Evolutionary conservation across 2,329 filamentous ascomycete genomes (phyloP), one percentile per base, ranked within the genome.

Genomic region (Alternaria burnsii): DNA sequence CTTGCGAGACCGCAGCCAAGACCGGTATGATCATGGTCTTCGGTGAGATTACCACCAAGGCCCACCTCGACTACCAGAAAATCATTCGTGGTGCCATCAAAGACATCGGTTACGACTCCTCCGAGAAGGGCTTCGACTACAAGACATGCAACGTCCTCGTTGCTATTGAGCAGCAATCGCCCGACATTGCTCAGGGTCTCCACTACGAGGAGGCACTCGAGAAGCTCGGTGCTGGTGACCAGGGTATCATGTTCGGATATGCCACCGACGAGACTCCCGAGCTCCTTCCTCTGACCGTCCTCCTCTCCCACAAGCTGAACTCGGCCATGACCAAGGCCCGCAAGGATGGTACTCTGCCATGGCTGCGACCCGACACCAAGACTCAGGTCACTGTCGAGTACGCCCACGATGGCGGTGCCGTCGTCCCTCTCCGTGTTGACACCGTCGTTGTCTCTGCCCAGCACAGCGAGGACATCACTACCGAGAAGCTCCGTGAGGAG

Each of bases 231-330:
- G 95, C 95, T 67, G 95, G 95, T 91, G 95, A 99, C 84, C 95
- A 99, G 87, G 95, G 95, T 87, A 97, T 99, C 87, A 99, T 99
- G 95, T 99, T 99, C 84, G 95, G 95, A 77, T 99, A 99, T 88
- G 95, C 95, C 82, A 97, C 95, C 77, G 95, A 99, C 78, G 95
- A 99, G 88, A 98, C 95, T 76, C 94, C 94, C 65, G 95, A 99
- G 86, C 88, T 97, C 74, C 92, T 98, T 80, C 95, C 95, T 71
- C 87, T 99, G 77, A 98, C 94, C 76, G 87, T 98, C 73, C 88
- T 94, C 77, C 89, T 98, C 78, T 91, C 95, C 78, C 95, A 99
- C 89, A 93, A 94, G 87, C 92, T 99, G 75, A 99, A 99, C 86
- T 87, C 90, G 79, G 93, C 93, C 82, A 97, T 99, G 94, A 91